Percentiles rank a stretch among this genome's conserved stretches.
These are phyloP conservation scores for Mycena rebaudengoi DNA, from an alignment of 768 basidiomycete species.

Conservation along the genomic window DNA sequence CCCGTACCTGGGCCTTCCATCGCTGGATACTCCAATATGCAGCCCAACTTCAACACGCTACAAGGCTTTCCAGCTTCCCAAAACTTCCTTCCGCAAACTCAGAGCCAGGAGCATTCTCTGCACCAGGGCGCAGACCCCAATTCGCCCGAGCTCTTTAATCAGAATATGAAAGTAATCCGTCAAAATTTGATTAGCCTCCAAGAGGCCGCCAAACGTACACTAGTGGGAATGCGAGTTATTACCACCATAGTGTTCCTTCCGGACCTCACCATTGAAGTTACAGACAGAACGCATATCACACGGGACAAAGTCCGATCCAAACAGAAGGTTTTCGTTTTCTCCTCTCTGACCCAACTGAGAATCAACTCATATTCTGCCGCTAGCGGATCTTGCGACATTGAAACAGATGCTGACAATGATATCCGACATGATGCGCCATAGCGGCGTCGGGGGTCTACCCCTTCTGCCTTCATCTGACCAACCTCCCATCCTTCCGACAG, in stretches of 20 bases:
- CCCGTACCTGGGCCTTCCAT: slow-evolving; percentile 6
- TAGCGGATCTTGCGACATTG: slow-evolving; percentile 58
- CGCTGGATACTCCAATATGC: slow-evolving; percentile 1
- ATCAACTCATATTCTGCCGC: neutral
- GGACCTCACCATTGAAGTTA: neutral
- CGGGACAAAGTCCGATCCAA: slow-evolving; percentile 60
- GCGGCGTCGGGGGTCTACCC: slow-evolving; percentile 75
- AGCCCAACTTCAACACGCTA: neutral
- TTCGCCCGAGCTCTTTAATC: slow-evolving; percentile 69
- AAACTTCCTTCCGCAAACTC: slow-evolving; percentile 6
- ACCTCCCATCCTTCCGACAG: slow-evolving; percentile 43
- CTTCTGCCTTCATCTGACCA: slow-evolving; percentile 42
- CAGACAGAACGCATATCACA: slow-evolving; percentile 71
- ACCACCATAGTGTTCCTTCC: neutral
- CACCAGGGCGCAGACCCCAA: slow-evolving; percentile 58
- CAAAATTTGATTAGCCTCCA: slow-evolving; percentile 60
- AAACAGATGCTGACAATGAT: slow-evolving; percentile 58
- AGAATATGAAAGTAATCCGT: slow-evolving; percentile 58
- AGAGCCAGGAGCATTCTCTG: slow-evolving; percentile 25
- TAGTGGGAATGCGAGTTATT: slow-evolving; percentile 62
- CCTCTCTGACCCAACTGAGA: neutral
- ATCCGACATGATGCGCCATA: slow-evolving; percentile 58
- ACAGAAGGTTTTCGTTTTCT: slow-evolving; percentile 58
- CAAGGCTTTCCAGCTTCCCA: neutral
- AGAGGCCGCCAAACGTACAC: slow-evolving; percentile 54